Base-by-base conservation (phyloP, 1,139 yeast species). In the Lodderomyces oxycetoniae region DNA sequence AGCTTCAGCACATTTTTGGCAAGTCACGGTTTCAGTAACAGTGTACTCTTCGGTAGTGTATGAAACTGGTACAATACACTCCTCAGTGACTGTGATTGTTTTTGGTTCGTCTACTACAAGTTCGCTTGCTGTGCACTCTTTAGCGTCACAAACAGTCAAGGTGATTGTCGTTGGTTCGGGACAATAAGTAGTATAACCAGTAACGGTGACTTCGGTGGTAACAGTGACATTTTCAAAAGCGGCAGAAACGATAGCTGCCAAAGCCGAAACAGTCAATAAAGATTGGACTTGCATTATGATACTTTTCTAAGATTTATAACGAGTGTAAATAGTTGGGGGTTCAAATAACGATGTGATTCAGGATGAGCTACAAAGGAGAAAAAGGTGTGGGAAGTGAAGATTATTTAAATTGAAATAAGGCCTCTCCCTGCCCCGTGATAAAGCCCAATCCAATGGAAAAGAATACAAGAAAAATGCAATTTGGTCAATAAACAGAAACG, bases 201-300 rank as follows among this genome's bases (percentile, higher is more conserved):
- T 60, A 40, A 57, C 56, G 21, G 57, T 61, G 32, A 60, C 44
- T 36, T 57, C 57, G 34, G 63, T 55, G 56, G 67, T 61, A 50
- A 60, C 52, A 39, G 63, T 61, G 41, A 68, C 53, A 41, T 55
- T 59, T 52, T 55, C 47, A 38, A 23, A 30, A 37, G 50, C 55
- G 42, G 66, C 65, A 31, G 55, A 52, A 34, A 53, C 67, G 45
- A 50, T 48, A 42, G 63, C 50, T 41, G 63, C 61, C 42, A 61
- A 49, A 41, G 57, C 57, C 39, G 64, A 59, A 44, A 63, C 54
- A 44, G 57, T 48, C 46, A 56, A 50, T 53, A 60, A 52, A 42
- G 59, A 60, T 47, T 65, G 53, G 59, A 61, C 62, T 56, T 63
- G 66, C 70, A 63, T 63, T 47, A 26, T 40, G 19, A 15, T n/a